A percentile compares a stretch with the other conserved stretches of the same genome.
phyloP scores from a whole-genome alignment of 2,329 filamentous ascomycete species.

The Hymenoscyphus linearis region DNA sequence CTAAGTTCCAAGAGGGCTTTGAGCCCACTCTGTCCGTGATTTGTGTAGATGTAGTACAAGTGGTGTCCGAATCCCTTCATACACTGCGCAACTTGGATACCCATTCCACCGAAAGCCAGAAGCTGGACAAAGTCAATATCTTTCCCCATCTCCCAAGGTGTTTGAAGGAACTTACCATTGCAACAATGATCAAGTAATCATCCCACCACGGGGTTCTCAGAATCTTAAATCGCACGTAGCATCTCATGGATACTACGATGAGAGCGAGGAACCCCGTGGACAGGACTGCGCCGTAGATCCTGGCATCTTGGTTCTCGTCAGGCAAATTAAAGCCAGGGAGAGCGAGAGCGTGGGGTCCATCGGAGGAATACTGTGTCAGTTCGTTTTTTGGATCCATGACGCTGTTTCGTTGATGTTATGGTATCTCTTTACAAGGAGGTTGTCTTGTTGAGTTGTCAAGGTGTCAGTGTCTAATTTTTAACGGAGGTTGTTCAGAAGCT shows the following conservation, averaged over 20 bases:
- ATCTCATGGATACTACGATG: background rate
- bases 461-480: background rate
- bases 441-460: background rate
- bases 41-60: background rate
- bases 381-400: background rate
- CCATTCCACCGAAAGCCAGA: background rate
- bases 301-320: background rate
- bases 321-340: background rate
- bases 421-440: background rate
- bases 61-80: background rate
- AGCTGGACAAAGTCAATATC: background rate
- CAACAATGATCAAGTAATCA: background rate
- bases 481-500: too few relatives aligned
- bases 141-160: background rate
- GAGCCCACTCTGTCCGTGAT: background rate
- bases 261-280: background rate
- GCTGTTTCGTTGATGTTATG: background rate
- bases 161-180: background rate
- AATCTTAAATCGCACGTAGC: background rate
- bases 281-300: background rate
- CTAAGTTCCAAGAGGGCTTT: background rate
- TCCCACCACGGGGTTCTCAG: background rate
- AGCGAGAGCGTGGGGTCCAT: background rate
- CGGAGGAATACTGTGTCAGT: too few relatives aligned
- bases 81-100: background rate